A percentile compares a stretch with the other conserved stretches of the same genome.
Evolutionary conservation across 805 yeast species (phyloP).

Genomic region (Suhomyces vadensis): DNA sequence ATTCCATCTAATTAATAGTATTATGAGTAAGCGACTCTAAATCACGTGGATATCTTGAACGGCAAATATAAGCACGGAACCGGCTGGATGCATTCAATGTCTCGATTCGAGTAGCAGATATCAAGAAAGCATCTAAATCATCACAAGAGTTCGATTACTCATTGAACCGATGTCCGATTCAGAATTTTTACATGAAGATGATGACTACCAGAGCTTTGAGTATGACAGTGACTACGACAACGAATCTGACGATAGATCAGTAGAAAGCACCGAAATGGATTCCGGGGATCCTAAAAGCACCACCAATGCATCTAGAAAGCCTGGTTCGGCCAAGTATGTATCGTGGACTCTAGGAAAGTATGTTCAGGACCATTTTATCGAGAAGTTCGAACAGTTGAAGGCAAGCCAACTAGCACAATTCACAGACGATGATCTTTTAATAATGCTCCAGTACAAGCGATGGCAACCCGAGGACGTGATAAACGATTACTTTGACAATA

Average conservation of each 20-base stretch:
- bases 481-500: constrained; percentile 36
- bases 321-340: constrained; percentile 16
- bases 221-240: constrained; percentile 13
- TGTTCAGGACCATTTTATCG: constrained; percentile 25
- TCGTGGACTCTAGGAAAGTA: constrained; percentile 30
- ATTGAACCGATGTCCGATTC: constrained; percentile 6
- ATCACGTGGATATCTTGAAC: neutral
- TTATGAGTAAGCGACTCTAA: too few species aligned
- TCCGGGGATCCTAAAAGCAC: neutral
- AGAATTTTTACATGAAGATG: constrained; percentile 6
- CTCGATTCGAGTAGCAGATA: neutral
- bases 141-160: too few species aligned
- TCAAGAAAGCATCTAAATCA: too few species aligned
- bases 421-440: constrained; percentile 30
- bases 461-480: constrained; percentile 45
- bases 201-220: constrained; percentile 4
- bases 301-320: neutral
- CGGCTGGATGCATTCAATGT: neutral
- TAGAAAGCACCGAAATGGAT: neutral
- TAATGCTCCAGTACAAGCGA: constrained; percentile 36
- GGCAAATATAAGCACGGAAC: neutral
- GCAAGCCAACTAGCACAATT: constrained; percentile 29
- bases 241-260: constrained; percentile 7
- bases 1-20: too few species aligned
- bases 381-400: constrained; percentile 22